Conservation (phyloP, 2,329 filamentous ascomycete species). For the Neopestalotiopsis sp. region DNA sequence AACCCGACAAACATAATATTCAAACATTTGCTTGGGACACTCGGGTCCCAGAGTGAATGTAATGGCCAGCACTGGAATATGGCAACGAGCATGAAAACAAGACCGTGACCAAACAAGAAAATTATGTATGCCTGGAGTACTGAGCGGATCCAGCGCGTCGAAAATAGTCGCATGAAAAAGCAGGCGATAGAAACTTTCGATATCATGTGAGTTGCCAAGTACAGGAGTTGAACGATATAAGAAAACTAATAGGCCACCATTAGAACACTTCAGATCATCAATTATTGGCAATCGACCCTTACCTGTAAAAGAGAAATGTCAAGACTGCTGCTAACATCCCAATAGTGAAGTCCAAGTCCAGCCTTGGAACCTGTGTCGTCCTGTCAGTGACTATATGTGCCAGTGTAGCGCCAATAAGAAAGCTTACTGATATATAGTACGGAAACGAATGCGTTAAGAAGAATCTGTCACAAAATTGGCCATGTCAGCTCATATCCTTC, state of each 20-base stretch:
- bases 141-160: slow-evolving; percentile 2
- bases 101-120: neutral
- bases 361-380: neutral
- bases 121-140: neutral
- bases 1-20: neutral
- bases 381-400: neutral
- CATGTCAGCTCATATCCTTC: neutral
- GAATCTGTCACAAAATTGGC: neutral
- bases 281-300: neutral
- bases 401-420: neutral
- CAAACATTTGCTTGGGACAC: neutral
- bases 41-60: slow-evolving; percentile 5
- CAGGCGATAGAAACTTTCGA: slow-evolving; percentile 8
- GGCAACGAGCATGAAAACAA: neutral
- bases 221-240: slow-evolving; percentile 2
- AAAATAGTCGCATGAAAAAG: neutral
- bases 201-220: neutral
- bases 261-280: neutral
- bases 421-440: slow-evolving; percentile 4
- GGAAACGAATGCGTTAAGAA: neutral
- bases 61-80: slow-evolving; percentile 11
- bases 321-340: neutral
- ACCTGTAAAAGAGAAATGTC: neutral
- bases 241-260: neutral
- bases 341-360: slow-evolving; percentile 3